phyloP scores from a whole-genome alignment of 1,139 yeast species.

The Saccharomyces uvarum region DNA sequence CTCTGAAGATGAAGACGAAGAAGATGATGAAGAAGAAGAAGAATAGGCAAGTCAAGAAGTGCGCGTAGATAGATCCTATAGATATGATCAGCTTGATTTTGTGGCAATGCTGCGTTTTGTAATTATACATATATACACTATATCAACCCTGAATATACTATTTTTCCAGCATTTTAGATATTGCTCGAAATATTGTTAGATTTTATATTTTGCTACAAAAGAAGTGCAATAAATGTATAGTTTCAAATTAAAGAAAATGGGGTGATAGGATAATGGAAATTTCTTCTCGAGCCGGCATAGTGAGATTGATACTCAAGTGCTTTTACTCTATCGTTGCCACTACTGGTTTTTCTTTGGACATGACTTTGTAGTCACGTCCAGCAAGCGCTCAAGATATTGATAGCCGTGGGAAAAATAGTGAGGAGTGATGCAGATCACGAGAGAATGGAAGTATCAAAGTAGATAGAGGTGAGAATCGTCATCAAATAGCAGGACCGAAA shows the following conservation, averaged over 20 bases:
- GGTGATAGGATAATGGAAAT: too few relatives aligned
- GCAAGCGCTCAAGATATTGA: not conserved
- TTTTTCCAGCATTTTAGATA: not conserved
- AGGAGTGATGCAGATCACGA: not conserved
- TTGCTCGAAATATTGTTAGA: too few relatives aligned
- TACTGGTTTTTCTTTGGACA: not conserved
- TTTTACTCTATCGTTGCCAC: not conserved
- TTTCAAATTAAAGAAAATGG: too few relatives aligned
- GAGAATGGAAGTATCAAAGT: not conserved
- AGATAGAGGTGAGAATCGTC: not conserved
- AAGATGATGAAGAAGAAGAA: constrained; percentile 36
- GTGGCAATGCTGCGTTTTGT: not conserved
- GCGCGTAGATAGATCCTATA: not conserved
- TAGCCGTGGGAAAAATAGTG: not conserved
- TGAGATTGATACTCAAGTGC: too few relatives aligned
- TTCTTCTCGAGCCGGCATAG: too few relatives aligned
- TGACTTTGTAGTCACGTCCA: not conserved
- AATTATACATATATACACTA: not conserved
- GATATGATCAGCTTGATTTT: not conserved
- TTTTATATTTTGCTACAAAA: too few relatives aligned
- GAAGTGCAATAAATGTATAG: too few relatives aligned
- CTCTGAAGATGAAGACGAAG: constrained; percentile 47
- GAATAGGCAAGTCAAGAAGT: constrained; percentile 1
- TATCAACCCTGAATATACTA: not conserved
- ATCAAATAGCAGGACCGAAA: not conserved